phyloP scores from a whole-genome alignment of 2,329 filamentous ascomycete genomes.

The Aspergillus sp. region DNA sequence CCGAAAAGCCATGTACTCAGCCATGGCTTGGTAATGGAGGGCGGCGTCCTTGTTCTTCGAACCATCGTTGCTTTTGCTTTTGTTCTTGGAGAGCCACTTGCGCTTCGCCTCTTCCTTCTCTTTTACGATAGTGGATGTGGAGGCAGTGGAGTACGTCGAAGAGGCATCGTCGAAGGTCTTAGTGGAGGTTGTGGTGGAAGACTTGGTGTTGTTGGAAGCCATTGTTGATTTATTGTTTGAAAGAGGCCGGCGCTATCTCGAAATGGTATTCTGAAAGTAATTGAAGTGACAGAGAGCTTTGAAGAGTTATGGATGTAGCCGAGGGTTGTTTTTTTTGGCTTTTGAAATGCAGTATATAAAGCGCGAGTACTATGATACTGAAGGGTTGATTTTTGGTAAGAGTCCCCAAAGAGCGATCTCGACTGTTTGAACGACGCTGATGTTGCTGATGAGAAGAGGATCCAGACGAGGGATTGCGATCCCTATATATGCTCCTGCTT shows the following conservation, averaged over 20 bases:
- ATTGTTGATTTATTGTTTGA: background rate
- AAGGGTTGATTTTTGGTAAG: background rate
- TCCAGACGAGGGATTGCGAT: background rate
- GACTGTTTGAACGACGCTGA: background rate
- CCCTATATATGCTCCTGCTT: slow-evolving; percentile 5
- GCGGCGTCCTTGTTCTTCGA: slow-evolving; percentile 2
- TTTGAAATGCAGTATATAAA: background rate
- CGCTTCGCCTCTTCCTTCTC: slow-evolving; percentile 7
- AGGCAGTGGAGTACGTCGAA: slow-evolving; percentile 2
- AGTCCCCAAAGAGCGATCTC: background rate
- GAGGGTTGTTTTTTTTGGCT: background rate
- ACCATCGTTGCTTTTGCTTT: background rate
- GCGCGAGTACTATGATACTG: background rate
- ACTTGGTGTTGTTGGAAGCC: slow-evolving; percentile 1
- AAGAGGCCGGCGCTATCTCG: background rate
- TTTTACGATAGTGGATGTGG: slow-evolving; percentile 4
- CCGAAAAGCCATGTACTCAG: slow-evolving; percentile 3
- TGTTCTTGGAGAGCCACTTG: slow-evolving; percentile 5
- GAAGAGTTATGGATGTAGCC: background rate
- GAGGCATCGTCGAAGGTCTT: slow-evolving; percentile 8
- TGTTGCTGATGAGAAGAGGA: background rate
- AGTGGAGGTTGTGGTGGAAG: background rate
- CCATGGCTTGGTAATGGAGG: slow-evolving; percentile 9
- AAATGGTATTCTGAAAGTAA: background rate
- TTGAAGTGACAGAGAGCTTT: background rate